Conservation (phyloP, 1,284 basidiomycete genomes). For the Sutorius eximius region DNA sequence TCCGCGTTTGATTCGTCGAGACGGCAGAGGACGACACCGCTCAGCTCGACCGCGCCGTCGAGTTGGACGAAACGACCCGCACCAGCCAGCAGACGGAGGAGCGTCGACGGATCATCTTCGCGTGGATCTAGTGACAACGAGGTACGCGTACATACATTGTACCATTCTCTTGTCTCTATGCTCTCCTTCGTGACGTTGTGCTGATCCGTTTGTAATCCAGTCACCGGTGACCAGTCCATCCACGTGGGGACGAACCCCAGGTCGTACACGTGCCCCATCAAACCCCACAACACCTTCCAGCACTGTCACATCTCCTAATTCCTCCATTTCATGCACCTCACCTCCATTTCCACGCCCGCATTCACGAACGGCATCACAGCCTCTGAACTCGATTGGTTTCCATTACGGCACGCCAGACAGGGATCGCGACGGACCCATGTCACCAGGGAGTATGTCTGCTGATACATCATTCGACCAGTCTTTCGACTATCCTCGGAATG, state of each 20-base stretch:
- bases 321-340: constrained; percentile 36
- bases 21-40: constrained; percentile 63
- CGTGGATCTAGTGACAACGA: constrained; percentile 63
- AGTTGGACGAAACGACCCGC: constrained; percentile 69
- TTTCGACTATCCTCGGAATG: constrained; percentile 34
- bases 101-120: constrained; percentile 57
- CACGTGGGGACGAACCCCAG: constrained; percentile 42
- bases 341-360: constrained; percentile 52
- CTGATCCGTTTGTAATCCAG: constrained; percentile 18
- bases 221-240: constrained; percentile 40
- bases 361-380: constrained; percentile 58
- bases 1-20: constrained; percentile 64
- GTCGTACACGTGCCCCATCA: constrained; percentile 60
- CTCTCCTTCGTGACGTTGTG: constrained; percentile 6
- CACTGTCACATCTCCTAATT: constrained; percentile 32
- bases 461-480: constrained; percentile 41
- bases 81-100: constrained; percentile 61
- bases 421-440: constrained; percentile 34
- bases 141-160: constrained; percentile 41
- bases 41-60: constrained; percentile 59
- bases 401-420: constrained; percentile 31
- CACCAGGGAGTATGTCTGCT: constrained; percentile 38
- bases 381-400: constrained; percentile 39
- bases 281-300: constrained; percentile 60
- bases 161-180: constrained; percentile 4